Base-by-base conservation (phyloP, 768 basidiomycete genomes). In the Suillus clintonianus region DNA sequence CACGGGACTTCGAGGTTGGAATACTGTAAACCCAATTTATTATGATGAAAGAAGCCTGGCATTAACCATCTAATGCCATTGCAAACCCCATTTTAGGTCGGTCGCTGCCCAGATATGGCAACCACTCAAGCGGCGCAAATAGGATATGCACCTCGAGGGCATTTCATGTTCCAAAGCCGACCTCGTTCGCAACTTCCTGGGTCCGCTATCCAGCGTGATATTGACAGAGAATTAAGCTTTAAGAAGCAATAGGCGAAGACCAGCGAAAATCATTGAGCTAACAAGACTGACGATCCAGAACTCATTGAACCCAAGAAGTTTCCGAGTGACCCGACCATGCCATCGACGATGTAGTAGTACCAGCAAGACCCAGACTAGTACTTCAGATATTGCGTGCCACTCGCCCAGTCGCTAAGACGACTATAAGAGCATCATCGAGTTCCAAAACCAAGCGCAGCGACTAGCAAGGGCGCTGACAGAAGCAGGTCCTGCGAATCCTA, bases 1-100 rank as follows among this genome's bases (percentile, higher is more conserved):
- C 74, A 75, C 74, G 71, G 69, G 64, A 76, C 75, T 39, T 47
- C 64, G 42, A 61, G 56, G 56, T 60, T 64, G 66, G 73, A 67
- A 76, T 62, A 64, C 53, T 42, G 45, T 19, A 48, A 50, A 37
- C 74, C 70, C 19, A 42, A 59, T 57, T 41, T 30, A 55, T 64
- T 72, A 66, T 41, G 62, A 61, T 67, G 55, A 51, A 69, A 67
- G 63, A 65, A 75, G 72, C 32, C 66, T 58, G 42, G 65, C 70
- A 70, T 65, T 72, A 57, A 70, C 60, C 68, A 65, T 60, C 63
- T 62, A 63, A 68, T 43, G 41, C 60, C 66, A 30, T 14, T 42
- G 36, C 34, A 48, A 22, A 36, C 61, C 22, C 32, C 57, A 24
- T 42, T 60, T 63, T 43, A 32, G 66, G 71, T 34, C 54, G 37